phyloP scores from a whole-genome alignment of 1,139 yeast genomes.

The Yarrowia galli region DNA sequence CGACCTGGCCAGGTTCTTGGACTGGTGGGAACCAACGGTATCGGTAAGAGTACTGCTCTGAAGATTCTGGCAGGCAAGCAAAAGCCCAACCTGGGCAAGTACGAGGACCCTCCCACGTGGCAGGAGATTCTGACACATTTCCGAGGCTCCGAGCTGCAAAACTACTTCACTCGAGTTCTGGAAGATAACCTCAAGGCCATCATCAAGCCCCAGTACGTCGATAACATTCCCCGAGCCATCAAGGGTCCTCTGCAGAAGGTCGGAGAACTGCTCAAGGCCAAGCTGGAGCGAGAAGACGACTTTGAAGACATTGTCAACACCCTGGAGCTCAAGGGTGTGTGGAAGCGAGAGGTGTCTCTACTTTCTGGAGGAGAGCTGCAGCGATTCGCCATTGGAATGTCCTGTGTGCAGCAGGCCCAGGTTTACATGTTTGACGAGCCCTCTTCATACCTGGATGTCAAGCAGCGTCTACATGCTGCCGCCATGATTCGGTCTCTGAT shows the following conservation, averaged over 20 bases:
- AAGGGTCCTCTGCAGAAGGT: conserved; percentile 89
- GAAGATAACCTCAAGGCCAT: conserved; percentile 95
- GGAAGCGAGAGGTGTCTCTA: conserved; percentile 84
- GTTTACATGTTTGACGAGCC: conserved; percentile 99
- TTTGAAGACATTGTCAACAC: conserved; percentile 68
- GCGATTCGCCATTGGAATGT: conserved; percentile 97
- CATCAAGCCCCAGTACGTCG: conserved; percentile 97
- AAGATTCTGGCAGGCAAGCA: conserved; percentile 98
- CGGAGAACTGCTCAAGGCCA: conserved; percentile 78
- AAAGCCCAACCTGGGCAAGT: conserved; percentile 93
- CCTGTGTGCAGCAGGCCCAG: conserved; percentile 92
- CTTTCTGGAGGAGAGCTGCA: conserved; percentile 98
- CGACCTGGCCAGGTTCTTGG: conserved; percentile 99
- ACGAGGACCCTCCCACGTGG: conserved; percentile 98
- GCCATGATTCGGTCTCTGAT: conserved; percentile 86
- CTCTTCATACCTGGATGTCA: conserved; percentile 95
- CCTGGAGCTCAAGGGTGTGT: conserved; percentile 74
- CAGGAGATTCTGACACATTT: conserved; percentile 86
- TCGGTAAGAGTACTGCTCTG: conserved; percentile 97
- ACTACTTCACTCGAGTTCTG: conserved; percentile 89
- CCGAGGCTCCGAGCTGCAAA: conserved; percentile 97
- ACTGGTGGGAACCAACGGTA: conserved; percentile 98
- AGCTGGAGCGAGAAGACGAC: conserved; percentile 71
- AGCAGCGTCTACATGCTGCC: conserved; percentile 98
- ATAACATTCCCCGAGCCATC: conserved; percentile 93